Evolutionary conservation across 352 stramenopile species (phyloP), one percentile per base, ranked within the genome.

Genomic region (Thraustochytrium striatum): DNA sequence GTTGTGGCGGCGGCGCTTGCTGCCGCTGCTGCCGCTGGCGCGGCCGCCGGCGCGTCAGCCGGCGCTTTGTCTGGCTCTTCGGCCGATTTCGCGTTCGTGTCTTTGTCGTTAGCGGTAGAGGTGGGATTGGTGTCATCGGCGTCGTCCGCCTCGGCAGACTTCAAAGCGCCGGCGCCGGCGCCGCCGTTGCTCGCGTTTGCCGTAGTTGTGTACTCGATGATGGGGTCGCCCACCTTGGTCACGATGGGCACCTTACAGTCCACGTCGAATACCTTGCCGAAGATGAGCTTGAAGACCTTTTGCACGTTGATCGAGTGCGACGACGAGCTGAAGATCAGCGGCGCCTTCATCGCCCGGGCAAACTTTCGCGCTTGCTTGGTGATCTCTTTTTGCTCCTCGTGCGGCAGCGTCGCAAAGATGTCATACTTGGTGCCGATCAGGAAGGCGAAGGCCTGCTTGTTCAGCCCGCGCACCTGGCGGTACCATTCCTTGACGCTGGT

Each of bases 401-500:
- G 61, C 9, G 89, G 87, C 78, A 94, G 92, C 35, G 90, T 95
- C 78, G 89, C 90, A 69, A 96, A 96, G 68, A 96, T 86, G 75
- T 97, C 92, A 85, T 96, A 97, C 84, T 97, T 97, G 82, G 93
- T 97, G 30, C 92, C 92, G 33, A 97, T 90, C 0, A 97, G 86
- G 81, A 97, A 96, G 43, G 92, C 90, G 50, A 94, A 93, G 52
- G 92, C 92, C 57, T 79, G 75, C 28, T 83, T 57, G 75, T 88
- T 88, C n/a, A 88, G 68, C 19, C 83, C 84, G 62, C 85, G 65
- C 32, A 85, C 83, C 81, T 87, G 84, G 57, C 84, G 79, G 80
- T 88, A 88, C 92, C 92, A 97, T 82, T 97, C 92, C 81, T 95
- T 95, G 39, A 97, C 85, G 73, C 89, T 95, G 35, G 90, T 92